Percentiles rank a stretch among this genome's conserved stretches.
These are phyloP conservation scores for Potentilla sterilis DNA, from an alignment of 306 rosid genomes.

Conservation along the genomic window DNA sequence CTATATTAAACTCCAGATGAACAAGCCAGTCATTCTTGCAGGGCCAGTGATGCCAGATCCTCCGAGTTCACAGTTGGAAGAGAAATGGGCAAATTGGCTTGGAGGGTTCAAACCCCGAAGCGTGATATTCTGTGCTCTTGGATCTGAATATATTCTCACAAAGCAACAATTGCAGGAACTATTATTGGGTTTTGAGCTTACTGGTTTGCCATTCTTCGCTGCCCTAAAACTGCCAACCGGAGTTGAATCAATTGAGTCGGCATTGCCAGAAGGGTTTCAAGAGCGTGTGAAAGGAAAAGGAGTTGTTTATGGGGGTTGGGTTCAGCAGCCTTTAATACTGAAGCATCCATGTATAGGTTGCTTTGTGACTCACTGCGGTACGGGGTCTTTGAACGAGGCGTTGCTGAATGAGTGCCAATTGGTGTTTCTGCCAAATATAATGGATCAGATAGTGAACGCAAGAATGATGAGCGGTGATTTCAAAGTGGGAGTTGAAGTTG, in stretches of 20 bases:
- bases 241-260: slow-evolving; percentile 36
- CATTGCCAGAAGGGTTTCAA: slow-evolving; percentile 55
- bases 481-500: slow-evolving; percentile 27
- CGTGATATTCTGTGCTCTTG: slow-evolving; percentile 58
- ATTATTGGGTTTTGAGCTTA: slow-evolving; percentile 65
- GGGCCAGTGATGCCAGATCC: slow-evolving; percentile 45
- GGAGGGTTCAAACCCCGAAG: slow-evolving; percentile 37
- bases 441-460: slow-evolving; percentile 58
- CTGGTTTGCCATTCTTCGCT: slow-evolving; percentile 52
- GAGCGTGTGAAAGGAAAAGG: slow-evolving; percentile 54
- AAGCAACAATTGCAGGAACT: slow-evolving; percentile 51
- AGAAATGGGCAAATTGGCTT: slow-evolving; percentile 55
- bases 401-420: slow-evolving; percentile 49
- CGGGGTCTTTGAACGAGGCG: slow-evolving; percentile 64
- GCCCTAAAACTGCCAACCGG: slow-evolving; percentile 53
- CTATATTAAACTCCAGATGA: slow-evolving; percentile 33
- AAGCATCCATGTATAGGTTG: slow-evolving; percentile 72
- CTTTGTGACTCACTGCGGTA: slow-evolving; percentile 75
- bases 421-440: slow-evolving; percentile 48
- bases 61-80: slow-evolving; percentile 36
- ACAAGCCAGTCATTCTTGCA: slow-evolving; percentile 50
- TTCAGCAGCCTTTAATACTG: slow-evolving; percentile 58
- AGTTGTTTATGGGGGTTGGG: slow-evolving; percentile 60
- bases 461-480: slow-evolving; percentile 47
- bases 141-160: slow-evolving; percentile 46